These are phyloP conservation scores for Aspergillus texensis DNA, from an alignment of 2,329 filamentous ascomycete species.

Conservation along the genomic window DNA sequence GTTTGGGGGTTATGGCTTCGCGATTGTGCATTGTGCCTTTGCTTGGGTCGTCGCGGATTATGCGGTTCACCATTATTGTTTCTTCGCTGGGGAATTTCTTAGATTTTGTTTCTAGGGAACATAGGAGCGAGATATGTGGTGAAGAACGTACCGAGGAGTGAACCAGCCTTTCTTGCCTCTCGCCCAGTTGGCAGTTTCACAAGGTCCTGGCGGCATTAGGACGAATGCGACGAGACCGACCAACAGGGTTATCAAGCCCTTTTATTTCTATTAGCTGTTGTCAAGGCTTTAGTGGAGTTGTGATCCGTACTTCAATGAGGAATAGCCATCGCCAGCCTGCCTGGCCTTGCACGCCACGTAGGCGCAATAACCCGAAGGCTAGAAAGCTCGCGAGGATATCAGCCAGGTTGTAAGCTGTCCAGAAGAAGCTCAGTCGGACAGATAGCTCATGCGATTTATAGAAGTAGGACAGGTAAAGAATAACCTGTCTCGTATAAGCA, in stretches of 20 bases:
- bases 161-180: constrained; percentile 2
- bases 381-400: constrained; percentile 35
- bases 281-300: too few relatives aligned
- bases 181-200: background rate
- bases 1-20: constrained; percentile 48
- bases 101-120: background rate
- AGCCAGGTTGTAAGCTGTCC: constrained; percentile 56
- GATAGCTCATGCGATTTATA: constrained; percentile 69
- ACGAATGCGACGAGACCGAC: background rate
- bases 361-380: constrained; percentile 35
- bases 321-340: constrained; percentile 49
- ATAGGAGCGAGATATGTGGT: background rate
- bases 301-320: background rate
- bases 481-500: constrained; percentile 46
- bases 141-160: background rate
- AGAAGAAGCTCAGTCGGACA: constrained; percentile 56
- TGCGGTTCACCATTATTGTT: constrained; percentile 64
- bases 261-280: background rate
- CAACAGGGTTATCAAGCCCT: background rate
- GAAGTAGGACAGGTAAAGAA: constrained; percentile 59
- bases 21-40: constrained; percentile 62
- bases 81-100: constrained; percentile 3
- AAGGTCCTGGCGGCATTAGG: background rate
- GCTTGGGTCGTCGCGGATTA: constrained; percentile 55
- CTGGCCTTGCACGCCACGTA: constrained; percentile 30